Evolutionary conservation across 495 filamentous ascomycete genomes (phyloP).

Genomic region (Tuber microsphaerosporum): DNA sequence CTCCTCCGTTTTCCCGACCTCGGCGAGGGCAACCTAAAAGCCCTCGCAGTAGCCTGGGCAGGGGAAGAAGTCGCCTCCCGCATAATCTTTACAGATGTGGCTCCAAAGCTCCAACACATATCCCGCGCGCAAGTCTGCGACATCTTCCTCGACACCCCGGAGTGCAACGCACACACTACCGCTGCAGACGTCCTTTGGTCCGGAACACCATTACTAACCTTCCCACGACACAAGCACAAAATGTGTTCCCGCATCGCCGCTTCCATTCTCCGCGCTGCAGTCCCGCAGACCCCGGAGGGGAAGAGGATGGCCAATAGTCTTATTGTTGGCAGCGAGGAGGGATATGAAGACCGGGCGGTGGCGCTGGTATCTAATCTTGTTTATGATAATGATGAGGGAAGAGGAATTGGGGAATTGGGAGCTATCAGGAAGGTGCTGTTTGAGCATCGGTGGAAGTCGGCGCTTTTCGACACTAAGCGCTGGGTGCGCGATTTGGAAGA

Average conservation of each 20-base stretch:
- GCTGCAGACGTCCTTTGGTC: slow-evolving; percentile 95
- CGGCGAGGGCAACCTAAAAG: slow-evolving; percentile 74
- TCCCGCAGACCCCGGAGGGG: slow-evolving; percentile 64
- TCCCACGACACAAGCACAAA: slow-evolving; percentile 94
- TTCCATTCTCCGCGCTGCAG: slow-evolving; percentile 80
- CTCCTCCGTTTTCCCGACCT: slow-evolving; percentile 92
- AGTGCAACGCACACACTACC: slow-evolving; percentile 98
- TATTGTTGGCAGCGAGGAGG: slow-evolving; percentile 66
- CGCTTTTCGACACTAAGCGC: slow-evolving; percentile 81
- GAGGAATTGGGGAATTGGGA: slow-evolving; percentile 32
- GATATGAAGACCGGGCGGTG: slow-evolving; percentile 76
- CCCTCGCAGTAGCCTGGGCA: slow-evolving; percentile 76
- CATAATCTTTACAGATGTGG: slow-evolving; percentile 93
- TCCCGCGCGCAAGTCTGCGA: slow-evolving; percentile 84
- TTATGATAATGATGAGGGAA: slow-evolving; percentile 48
- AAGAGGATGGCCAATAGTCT: slow-evolving; percentile 63
- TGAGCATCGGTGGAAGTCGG: slow-evolving; percentile 70
- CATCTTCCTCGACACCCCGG: slow-evolving; percentile 91
- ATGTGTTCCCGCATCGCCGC: slow-evolving; percentile 99
- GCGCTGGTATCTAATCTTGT: slow-evolving; percentile 60
- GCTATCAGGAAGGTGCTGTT: slow-evolving; percentile 60
- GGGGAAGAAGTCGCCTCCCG: slow-evolving; percentile 80
- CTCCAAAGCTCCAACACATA: slow-evolving; percentile 91
- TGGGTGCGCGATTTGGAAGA: slow-evolving; percentile 90
- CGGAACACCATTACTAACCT: slow-evolving; percentile 83